Evolutionary conservation across 441 rosid genomes (phyloP), one percentile per base, ranked within the genome.

Genomic region (Lepidium campestre): DNA sequence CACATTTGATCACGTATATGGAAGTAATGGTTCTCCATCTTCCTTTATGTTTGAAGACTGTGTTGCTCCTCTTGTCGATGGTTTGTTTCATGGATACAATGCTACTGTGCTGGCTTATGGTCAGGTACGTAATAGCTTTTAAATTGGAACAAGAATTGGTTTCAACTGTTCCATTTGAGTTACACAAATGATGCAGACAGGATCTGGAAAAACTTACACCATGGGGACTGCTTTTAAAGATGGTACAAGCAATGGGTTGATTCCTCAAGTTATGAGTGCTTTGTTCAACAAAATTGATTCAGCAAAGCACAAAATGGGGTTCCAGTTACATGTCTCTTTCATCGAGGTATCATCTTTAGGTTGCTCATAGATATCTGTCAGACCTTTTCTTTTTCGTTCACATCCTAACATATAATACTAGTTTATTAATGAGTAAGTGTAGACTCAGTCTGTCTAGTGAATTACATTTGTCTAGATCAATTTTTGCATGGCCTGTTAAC

Each of bases 321-420:
- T 95, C 74, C 99, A 95, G 40, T 64, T 90, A 62, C 90, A 87
- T 3, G 95, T 91, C 75, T 95, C 99, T 49, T 95, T 95, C 75
- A 95, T 95, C 10, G 99, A 95, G 99, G 99, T 91, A 36, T 13
- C 49, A 77, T 86, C 62, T 87, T 5, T 56, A 64, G 56, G 6
- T 50, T 37, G 9, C 60, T 35, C 54, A 3, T 7, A 44, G 15
- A 55, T 5, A 37, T 45, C 10, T 27, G 4, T 41, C 39, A 12
- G 19, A 4, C 18, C 18, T 8, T 6, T 36, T 31, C 6, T 12
- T 15, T 14, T 27, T 7, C 0, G 31, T 6, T 58, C 35, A 13
- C 7, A 14, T 23, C 57, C 17, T 9, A 46, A 47, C 4, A 22
- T 7, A 15, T 5, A 3, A 12, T 9, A 39, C 42, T 47, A 46